phyloP scores from a whole-genome alignment of 148 eudicot species.

The Talinum fruticosum region DNA sequence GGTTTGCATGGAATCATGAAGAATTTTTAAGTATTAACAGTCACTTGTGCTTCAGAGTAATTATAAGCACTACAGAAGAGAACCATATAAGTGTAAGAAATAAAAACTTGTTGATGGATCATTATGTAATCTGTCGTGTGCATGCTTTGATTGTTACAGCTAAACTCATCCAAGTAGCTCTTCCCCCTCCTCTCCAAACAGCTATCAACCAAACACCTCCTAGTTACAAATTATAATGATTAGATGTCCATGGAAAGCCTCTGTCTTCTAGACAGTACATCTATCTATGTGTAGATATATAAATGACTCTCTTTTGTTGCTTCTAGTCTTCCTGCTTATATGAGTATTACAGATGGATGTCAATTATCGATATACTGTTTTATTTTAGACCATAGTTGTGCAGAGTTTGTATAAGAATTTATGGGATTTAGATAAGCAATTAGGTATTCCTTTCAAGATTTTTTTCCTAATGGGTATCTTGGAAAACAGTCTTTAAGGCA shows the following conservation, averaged over 20 bases:
- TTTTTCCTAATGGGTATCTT: background rate
- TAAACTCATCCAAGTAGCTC: no score
- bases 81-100: background rate
- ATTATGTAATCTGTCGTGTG: conserved; percentile 12
- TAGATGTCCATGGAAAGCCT: background rate
- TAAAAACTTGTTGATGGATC: conserved; percentile 9
- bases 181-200: background rate
- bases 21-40: background rate
- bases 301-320: no score
- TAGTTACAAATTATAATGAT: background rate
- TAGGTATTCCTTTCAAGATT: background rate
- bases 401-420: background rate
- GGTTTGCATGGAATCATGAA: background rate
- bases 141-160: no score
- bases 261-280: background rate
- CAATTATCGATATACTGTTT: background rate
- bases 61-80: background rate
- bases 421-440: background rate
- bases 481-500: background rate
- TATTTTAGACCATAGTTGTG: background rate
- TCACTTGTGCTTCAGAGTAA: background rate
- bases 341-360: background rate
- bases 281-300: background rate
- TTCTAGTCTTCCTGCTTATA: background rate
- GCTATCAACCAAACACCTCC: no score